Evolutionary conservation across 2,329 filamentous ascomycete genomes (phyloP).

Genomic region (Beauveria rudraprayagi): DNA sequence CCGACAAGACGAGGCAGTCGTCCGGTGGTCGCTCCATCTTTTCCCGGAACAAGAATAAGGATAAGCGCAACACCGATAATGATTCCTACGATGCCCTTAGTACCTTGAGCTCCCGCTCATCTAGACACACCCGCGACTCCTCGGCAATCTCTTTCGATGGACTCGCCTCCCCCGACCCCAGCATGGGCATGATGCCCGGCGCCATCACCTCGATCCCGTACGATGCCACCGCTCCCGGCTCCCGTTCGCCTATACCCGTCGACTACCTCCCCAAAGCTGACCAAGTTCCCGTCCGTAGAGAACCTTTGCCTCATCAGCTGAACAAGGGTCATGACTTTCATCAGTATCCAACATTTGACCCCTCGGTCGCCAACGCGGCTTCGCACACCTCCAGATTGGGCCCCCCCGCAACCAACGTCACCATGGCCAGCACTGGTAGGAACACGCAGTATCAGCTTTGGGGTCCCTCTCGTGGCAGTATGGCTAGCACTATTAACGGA

Average conservation of each 20-base stretch:
- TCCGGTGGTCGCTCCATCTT: slow-evolving; percentile 75
- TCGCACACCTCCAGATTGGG: slow-evolving; percentile 49
- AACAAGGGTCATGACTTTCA: slow-evolving; percentile 79
- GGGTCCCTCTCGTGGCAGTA: slow-evolving; percentile 49
- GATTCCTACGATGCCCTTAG: slow-evolving; percentile 55
- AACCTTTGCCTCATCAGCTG: slow-evolving; percentile 74
- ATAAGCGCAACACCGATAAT: slow-evolving; percentile 55
- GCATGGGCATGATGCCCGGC: slow-evolving; percentile 67
- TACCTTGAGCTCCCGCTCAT: slow-evolving; percentile 58
- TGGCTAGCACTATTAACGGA: slow-evolving; percentile 41
- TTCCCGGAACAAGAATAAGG: slow-evolving; percentile 75
- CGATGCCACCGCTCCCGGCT: slow-evolving; percentile 58
- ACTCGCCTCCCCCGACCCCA: slow-evolving; percentile 54
- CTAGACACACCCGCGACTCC: slow-evolving; percentile 66
- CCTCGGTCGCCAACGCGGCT: slow-evolving; percentile 36
- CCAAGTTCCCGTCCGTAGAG: slow-evolving; percentile 54
- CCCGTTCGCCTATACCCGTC: slow-evolving; percentile 60
- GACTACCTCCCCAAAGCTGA: slow-evolving; percentile 66
- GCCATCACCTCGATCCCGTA: slow-evolving; percentile 86
- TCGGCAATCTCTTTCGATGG: slow-evolving; percentile 65
- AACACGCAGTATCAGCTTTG: slow-evolving; percentile 72
- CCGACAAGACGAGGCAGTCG: slow-evolving; percentile 74
- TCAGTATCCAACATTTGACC: slow-evolving; percentile 73
- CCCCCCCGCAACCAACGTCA: slow-evolving; percentile 50
- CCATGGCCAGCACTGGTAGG: slow-evolving; percentile 64